A percentile compares a stretch with the other conserved stretches of the same genome.
These are phyloP conservation scores for Paraurostyla sp. DNA, from an alignment of 73 alveolate species.

Conservation along the genomic window DNA sequence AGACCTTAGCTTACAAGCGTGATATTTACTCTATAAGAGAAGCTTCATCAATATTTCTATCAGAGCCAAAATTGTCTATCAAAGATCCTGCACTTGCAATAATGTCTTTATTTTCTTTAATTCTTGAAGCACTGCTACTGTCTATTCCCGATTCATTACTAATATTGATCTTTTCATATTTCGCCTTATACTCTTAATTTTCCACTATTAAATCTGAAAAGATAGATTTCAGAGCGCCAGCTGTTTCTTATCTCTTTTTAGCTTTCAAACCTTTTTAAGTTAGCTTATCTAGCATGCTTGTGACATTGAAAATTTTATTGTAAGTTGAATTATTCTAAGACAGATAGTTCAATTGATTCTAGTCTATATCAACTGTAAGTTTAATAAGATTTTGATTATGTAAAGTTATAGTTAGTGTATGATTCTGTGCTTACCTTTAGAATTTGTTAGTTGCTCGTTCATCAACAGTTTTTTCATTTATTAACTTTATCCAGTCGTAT, in stretches of 20 bases:
- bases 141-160: background rate
- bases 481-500: background rate
- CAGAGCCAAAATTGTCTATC: constrained; percentile 19
- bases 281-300: background rate
- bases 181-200: background rate
- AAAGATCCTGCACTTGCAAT: constrained; percentile 1
- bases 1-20: constrained; percentile 2
- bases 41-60: background rate
- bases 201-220: constrained; percentile 13
- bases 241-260: background rate
- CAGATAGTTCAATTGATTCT: background rate
- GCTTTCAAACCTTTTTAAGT: background rate
- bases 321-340: background rate
- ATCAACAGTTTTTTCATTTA: background rate
- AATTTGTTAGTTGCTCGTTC: background rate
- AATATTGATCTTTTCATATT: background rate
- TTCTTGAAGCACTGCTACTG: constrained; percentile 1
- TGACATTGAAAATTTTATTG: background rate
- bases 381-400: background rate
- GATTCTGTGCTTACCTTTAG: background rate
- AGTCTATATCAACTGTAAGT: background rate
- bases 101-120: background rate
- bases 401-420: too few relatives aligned
- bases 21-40: background rate
- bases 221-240: background rate